Base-by-base conservation (phyloP, 1,139 yeast genomes). In the Hemisphaericaspora xylofermentans region DNA sequence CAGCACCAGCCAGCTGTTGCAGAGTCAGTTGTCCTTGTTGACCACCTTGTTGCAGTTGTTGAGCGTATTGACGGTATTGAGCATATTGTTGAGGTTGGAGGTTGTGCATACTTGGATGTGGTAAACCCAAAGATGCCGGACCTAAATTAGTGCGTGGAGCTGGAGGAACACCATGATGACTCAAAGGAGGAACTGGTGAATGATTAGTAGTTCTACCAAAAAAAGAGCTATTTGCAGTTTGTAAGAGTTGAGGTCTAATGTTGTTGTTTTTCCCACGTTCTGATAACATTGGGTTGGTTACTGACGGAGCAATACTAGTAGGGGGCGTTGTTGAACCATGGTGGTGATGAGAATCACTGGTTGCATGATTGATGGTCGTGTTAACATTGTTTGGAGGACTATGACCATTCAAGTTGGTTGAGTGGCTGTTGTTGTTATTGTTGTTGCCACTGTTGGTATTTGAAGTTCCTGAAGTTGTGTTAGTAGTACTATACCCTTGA, bases 1-100 rank as follows among this genome's bases (percentile, higher is more conserved):
- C 6, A 6, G 8, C 24, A 21, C 24, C 9, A 24, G 56, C 59
- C 31, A 44, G 57, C 13, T 48, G 53, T 38, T 52, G 49, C 35
- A 48, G 47, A 16, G 45, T 56, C 36, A 48, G 51, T 40, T 45
- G 49, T 22, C 29, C 38, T 29, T 34, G 32, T 15, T n/a, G n/a
- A n/a, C n/a, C n/a, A n/a, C 16, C 10, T 27, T 27, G 30, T 12
- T 32, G 40, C 7, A 6, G 42, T 29, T 40, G 39, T 12, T 39
- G 44, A 22, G 35, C 39, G 13, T 34, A 43, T 29, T 44, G 48
- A 7, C 38, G 42, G n/a, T 42, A 41, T 22, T 44, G 49, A 15
- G 27, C 37, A 6, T 35, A 39, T 33, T 41, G 50, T 29, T 33
- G 44, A 33, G 43, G 46, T 22, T 50, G 56, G 8, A 32, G 43